These are phyloP conservation scores for Reutealis trisperma DNA, from an alignment of 345 rosid genomes.

Conservation along the genomic window DNA sequence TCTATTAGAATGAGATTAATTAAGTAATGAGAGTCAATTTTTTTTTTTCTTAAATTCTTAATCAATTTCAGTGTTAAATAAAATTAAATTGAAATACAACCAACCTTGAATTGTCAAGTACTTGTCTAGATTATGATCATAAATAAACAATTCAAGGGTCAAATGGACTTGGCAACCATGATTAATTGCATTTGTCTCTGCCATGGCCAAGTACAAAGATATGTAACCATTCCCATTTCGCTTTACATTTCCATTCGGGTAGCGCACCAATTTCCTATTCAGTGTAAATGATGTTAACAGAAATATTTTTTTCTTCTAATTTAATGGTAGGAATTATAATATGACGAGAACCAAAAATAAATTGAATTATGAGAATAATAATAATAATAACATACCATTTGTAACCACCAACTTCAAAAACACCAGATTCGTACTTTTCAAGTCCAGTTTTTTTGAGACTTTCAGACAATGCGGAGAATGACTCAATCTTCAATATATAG, in stretches of 20 bases:
- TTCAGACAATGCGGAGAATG: conserved; percentile 27
- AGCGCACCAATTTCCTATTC: background rate
- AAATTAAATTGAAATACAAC: background rate
- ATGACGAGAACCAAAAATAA: too few relatives aligned
- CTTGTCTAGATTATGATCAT: background rate
- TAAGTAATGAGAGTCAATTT: background rate
- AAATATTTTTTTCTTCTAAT: too few relatives aligned
- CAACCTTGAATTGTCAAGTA: background rate
- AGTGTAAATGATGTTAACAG: too few relatives aligned
- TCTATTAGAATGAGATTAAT: too few relatives aligned
- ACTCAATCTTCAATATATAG: conserved; percentile 36
- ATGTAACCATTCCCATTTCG: too few relatives aligned
- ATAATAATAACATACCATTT: conserved; percentile 33
- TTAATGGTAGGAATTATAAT: too few relatives aligned
- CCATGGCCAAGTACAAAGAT: too few relatives aligned
- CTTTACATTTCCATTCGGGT: background rate
- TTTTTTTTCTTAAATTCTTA: too few relatives aligned
- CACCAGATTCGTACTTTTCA: conserved; percentile 36
- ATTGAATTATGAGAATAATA: too few relatives aligned
- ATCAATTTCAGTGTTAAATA: background rate
- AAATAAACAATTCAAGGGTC: too few relatives aligned
- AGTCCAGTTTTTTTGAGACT: background rate
- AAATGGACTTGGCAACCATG: too few relatives aligned
- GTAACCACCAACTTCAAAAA: conserved; percentile 40
- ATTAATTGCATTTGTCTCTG: too few relatives aligned